Evolutionary conservation across 2,329 filamentous ascomycete species (phyloP).

Genomic region (Cytospora piceicola): DNA sequence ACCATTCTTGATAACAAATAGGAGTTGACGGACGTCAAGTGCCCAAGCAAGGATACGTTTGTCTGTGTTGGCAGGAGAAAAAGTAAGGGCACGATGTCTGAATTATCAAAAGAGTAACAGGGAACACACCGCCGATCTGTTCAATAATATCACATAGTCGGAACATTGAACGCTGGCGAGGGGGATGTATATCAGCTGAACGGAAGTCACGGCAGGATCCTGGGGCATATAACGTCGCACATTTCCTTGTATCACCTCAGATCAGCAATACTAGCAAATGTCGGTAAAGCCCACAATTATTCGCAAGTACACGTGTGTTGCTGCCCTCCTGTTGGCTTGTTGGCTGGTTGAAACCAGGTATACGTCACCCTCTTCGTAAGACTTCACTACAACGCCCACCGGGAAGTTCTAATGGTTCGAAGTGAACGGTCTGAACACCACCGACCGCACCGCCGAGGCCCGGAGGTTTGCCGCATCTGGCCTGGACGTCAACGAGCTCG

Average conservation of each 20-base stretch:
- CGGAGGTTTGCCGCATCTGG: neutral
- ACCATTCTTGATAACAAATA: neutral
- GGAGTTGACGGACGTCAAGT: no score
- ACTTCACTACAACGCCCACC: neutral
- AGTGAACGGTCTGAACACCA: neutral
- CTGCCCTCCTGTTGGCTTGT: conserved; percentile 1
- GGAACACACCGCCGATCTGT: neutral
- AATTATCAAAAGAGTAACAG: neutral
- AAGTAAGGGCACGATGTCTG: neutral
- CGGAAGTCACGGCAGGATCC: conserved; percentile 9
- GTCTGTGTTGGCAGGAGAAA: no score
- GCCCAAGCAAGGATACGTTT: neutral
- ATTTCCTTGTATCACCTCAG: neutral
- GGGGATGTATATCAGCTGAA: conserved; percentile 3
- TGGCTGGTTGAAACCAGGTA: conserved; percentile 9
- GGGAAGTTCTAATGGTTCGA: no score
- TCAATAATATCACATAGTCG: neutral
- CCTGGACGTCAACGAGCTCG: neutral
- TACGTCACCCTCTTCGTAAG: conserved; percentile 13
- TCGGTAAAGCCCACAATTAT: neutral
- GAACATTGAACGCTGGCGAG: neutral
- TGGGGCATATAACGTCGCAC: conserved; percentile 3
- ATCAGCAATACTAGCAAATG: conserved; percentile 12
- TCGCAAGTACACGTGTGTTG: neutral
- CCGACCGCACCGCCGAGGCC: neutral